Percentiles rank a stretch among this genome's conserved stretches.
These are phyloP conservation scores for Metschnikowia bowlesiae DNA, from an alignment of 805 yeast genomes.

Conservation along the genomic window DNA sequence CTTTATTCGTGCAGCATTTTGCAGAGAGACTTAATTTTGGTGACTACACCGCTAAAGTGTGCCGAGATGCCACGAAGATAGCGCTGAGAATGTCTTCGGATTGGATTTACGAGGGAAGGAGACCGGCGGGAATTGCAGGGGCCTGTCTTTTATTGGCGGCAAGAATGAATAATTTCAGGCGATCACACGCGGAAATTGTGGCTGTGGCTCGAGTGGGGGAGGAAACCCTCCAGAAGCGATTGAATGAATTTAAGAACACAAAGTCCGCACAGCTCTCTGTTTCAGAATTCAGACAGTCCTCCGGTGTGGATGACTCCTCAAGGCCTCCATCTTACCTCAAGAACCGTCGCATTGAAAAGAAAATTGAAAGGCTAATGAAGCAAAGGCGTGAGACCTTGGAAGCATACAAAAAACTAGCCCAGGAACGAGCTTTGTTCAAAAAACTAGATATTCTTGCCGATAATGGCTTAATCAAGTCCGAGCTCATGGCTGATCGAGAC, in stretches of 20 bases:
- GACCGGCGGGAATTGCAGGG: conserved; percentile 98
- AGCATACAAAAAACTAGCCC: conserved; percentile 22
- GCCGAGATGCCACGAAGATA: conserved; percentile 78
- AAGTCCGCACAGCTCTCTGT: conserved; percentile 70
- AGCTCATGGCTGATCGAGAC: conserved; percentile 8
- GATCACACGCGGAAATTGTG: conserved; percentile 90
- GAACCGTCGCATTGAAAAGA: conserved; percentile 51
- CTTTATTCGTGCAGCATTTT: conserved; percentile 88
- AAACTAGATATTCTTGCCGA: background rate
- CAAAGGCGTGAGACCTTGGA: conserved; percentile 18
- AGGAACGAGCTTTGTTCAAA: conserved; percentile 8
- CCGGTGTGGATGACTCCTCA: conserved; percentile 36
- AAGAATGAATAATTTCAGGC: conserved; percentile 90
- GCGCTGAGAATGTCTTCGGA: conserved; percentile 91
- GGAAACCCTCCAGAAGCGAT: conserved; percentile 84
- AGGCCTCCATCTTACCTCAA: conserved; percentile 81
- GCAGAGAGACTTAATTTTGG: conserved; percentile 84
- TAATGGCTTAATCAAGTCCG: background rate
- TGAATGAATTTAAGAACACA: conserved; percentile 82
- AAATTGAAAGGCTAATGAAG: conserved; percentile 26
- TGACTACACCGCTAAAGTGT: conserved; percentile 66
- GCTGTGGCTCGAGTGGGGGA: conserved; percentile 95
- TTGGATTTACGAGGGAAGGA: conserved; percentile 94
- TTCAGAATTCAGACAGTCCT: conserved; percentile 60
- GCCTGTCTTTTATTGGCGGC: conserved; percentile 92